Evolutionary conservation across 148 eudicot species (phyloP), one percentile per base, ranked within the genome.

Genomic region (Simmondsia chinensis): DNA sequence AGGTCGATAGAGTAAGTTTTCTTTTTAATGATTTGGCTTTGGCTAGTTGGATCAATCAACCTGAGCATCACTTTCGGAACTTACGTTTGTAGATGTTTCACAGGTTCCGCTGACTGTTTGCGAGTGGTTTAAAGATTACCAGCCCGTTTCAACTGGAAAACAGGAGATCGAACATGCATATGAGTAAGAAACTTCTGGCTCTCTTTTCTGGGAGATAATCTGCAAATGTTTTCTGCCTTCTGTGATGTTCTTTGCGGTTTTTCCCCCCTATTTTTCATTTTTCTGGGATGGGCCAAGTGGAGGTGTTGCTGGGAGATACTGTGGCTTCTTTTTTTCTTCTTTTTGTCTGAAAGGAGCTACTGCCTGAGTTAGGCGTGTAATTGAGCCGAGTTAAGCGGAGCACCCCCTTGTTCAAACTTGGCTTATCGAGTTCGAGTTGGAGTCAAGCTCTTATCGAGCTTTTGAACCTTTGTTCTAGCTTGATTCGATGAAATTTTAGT

Each of bases 141-240:
- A 84, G 50, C 80, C 77, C 21, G 80, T 76, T 54, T 71, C 80
- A 2, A 66, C 95, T 7, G 97, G 97, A 51, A 89, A 84, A 42
- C 93, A 89, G 76, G 97, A 89, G 57, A 71, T 72, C 20, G 97
- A 89, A 58, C 93, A 89, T 59, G 95, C 97, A 52, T 89, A 89
- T 14, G 97, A 89, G 97, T 89, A 79, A 73, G 97, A 49, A 60
- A 26, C 35, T 41, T 18, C 39, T 48, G 44, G 8, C 25, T 20
- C 1, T 14, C 15, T 59, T 16, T 44, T 35, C 19, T 36, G 29
- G 20, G n/a, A n/a, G n/a, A n/a, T n/a, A n/a, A n/a, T n/a, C 5
- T 38, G 8, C 23, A 9, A 11, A 30, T 20, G 7, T 28, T 0
- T 38, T 44, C 6, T 11, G 27, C 25, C 1, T 18, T 26, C n/a